A percentile compares a stretch with the other conserved stretches of the same genome.
Evolutionary conservation across 1,139 yeast genomes (phyloP).

Genomic region (Geotrichum reessii): DNA sequence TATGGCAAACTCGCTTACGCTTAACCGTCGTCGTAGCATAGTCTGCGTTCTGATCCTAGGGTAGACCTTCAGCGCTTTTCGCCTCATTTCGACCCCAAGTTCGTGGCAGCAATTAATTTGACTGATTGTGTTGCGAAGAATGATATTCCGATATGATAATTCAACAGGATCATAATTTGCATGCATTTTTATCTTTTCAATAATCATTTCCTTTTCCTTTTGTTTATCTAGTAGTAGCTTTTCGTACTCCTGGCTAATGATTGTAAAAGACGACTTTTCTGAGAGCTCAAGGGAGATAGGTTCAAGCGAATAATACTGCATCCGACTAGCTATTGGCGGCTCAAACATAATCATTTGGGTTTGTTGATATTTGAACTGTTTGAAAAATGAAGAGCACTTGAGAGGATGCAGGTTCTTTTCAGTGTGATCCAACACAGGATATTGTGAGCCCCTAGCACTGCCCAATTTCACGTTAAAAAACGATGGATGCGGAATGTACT

Average conservation of each 20-base stretch:
- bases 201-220: constrained; percentile 21
- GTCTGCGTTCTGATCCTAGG: constrained; percentile 27
- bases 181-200: constrained; percentile 24
- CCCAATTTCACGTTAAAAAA: constrained; percentile 14
- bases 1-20: constrained; percentile 27
- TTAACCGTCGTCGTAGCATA: constrained; percentile 22
- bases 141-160: constrained; percentile 11
- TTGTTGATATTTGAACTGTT: constrained; percentile 16
- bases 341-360: constrained; percentile 52
- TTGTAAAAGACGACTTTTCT: constrained; percentile 31
- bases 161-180: constrained; percentile 13
- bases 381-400: constrained; percentile 8
- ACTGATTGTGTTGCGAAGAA: constrained; percentile 28
- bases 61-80: constrained; percentile 29
- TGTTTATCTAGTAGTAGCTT: constrained; percentile 28
- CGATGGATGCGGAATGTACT: constrained; percentile 12
- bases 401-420: constrained; percentile 5
- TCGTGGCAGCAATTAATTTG: constrained; percentile 36
- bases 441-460: neutral
- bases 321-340: constrained; percentile 65
- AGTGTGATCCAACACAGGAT: constrained; percentile 10
- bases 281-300: constrained; percentile 67
- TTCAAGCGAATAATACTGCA: constrained; percentile 73
- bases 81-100: constrained; percentile 30
- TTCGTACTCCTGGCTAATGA: constrained; percentile 32